A percentile compares a stretch with the other conserved stretches of the same genome.
These are phyloP conservation scores for Bombardia bombarda DNA, from an alignment of 495 filamentous ascomycete species.

Conservation along the genomic window DNA sequence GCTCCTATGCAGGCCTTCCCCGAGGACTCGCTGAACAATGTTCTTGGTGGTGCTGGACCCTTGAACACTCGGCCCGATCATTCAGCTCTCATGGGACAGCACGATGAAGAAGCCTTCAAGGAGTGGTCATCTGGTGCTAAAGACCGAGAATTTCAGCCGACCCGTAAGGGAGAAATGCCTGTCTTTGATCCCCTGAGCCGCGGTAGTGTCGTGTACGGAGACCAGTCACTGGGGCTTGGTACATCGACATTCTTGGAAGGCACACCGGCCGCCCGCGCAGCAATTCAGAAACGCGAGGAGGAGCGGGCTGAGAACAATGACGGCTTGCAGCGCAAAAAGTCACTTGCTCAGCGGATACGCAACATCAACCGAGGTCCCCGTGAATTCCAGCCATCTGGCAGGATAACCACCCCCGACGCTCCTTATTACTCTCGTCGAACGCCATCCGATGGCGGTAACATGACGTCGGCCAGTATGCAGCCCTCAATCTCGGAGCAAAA, in stretches of 20 bases:
- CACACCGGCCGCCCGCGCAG: constrained; percentile 75
- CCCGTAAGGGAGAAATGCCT: constrained; percentile 30
- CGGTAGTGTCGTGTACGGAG: constrained; percentile 70
- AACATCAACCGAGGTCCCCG: constrained; percentile 53
- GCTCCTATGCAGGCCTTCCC: constrained; percentile 98
- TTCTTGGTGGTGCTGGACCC: constrained; percentile 80
- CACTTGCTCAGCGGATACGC: constrained; percentile 76
- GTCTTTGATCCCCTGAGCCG: constrained; percentile 43
- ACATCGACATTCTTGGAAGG: constrained; percentile 96
- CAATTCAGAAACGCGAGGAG: constrained; percentile 68
- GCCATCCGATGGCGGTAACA: constrained; percentile 39
- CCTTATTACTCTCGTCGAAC: constrained; percentile 27
- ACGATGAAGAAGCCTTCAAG: constrained; percentile 72
- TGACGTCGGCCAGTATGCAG: constrained; percentile 66
- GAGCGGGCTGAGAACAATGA: constrained; percentile 53
- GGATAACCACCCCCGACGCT: constrained; percentile 44
- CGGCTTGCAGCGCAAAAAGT: constrained; percentile 84
- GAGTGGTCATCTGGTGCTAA: constrained; percentile 51
- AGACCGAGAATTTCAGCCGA: constrained; percentile 6
- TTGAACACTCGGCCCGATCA: constrained; percentile 76
- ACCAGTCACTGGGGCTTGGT: constrained; percentile 76
- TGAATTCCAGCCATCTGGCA: constrained; percentile 42
- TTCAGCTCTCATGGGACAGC: constrained; percentile 69
- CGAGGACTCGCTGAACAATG: constrained; percentile 83
- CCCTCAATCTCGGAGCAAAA: constrained; percentile 60